phyloP scores from a whole-genome alignment of 192 early-diverging fungal genomes.

The Funneliformis mosseae region DNA sequence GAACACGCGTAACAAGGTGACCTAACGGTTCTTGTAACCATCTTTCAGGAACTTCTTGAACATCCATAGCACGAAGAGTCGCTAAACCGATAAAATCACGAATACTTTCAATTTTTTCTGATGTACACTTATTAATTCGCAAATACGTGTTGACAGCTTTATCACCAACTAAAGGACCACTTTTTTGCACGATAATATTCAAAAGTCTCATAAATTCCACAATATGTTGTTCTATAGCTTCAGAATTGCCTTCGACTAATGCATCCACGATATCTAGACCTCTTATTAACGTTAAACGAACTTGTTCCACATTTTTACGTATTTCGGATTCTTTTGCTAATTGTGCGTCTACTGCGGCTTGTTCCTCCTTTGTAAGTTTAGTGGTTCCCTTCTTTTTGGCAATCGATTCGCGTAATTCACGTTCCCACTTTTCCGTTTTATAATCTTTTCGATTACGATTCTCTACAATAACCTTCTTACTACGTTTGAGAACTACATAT shows the following conservation, averaged over 20 bases:
- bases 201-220: slow-evolving; percentile 59
- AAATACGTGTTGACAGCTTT: slow-evolving; percentile 62
- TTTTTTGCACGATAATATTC: slow-evolving; percentile 51
- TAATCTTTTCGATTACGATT: slow-evolving; percentile 53
- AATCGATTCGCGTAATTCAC: slow-evolving; percentile 70
- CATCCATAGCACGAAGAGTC: slow-evolving; percentile 51
- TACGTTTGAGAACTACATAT: slow-evolving; percentile 51
- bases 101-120: slow-evolving; percentile 46
- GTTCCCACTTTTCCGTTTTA: slow-evolving; percentile 80
- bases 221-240: slow-evolving; percentile 59
- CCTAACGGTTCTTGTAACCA: slow-evolving; percentile 54
- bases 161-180: slow-evolving; percentile 59
- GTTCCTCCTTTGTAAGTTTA: slow-evolving; percentile 77
- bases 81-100: slow-evolving; percentile 49
- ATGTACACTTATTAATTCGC: slow-evolving; percentile 47
- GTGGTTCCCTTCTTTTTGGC: slow-evolving; percentile 66
- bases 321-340: slow-evolving; percentile 70
- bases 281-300: slow-evolving; percentile 53
- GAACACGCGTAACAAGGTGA: slow-evolving; percentile 59
- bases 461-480: slow-evolving; percentile 54
- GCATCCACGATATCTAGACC: slow-evolving; percentile 70
- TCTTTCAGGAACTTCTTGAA: slow-evolving; percentile 47
- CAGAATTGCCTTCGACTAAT: slow-evolving; percentile 59
- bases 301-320: slow-evolving; percentile 62
- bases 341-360: slow-evolving; percentile 70